phyloP scores from a whole-genome alignment of 2,329 filamentous ascomycete genomes.

The Ophiostoma fasciatum region DNA sequence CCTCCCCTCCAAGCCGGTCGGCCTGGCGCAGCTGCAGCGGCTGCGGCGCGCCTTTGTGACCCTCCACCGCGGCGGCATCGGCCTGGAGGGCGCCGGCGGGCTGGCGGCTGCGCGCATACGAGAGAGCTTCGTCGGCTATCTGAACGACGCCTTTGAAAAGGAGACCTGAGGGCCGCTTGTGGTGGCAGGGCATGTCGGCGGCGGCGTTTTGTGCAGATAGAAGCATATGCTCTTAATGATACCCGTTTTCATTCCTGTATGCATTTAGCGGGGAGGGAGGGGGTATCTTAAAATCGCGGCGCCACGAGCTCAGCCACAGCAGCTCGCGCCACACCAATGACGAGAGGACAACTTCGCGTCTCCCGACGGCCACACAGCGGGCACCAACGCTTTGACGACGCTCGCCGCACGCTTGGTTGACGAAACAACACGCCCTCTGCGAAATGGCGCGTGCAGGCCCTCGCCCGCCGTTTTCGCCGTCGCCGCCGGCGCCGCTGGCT shows the following conservation, averaged over 20 bases:
- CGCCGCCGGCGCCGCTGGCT: not conserved
- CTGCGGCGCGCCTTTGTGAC: conserved; percentile 63
- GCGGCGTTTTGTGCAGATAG: too few species aligned
- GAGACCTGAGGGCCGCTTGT: too few species aligned
- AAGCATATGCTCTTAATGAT: too few species aligned
- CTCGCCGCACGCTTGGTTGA: too few species aligned
- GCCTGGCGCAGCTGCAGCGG: conserved; percentile 62
- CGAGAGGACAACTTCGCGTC: conserved; percentile 2
- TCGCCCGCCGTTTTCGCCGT: conserved; percentile 2
- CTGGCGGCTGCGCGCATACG: conserved; percentile 39
- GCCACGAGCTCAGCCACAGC: not conserved
- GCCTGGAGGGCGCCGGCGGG: conserved; percentile 37
- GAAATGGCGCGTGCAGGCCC: conserved; percentile 6
- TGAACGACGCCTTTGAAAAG: conserved; percentile 50
- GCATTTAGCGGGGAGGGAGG: too few species aligned
- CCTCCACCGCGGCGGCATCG: conserved; percentile 58
- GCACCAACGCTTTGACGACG: too few species aligned
- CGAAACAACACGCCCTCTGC: not conserved
- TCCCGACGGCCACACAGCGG: not conserved
- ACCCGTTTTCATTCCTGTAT: too few species aligned
- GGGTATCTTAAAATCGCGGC: too few species aligned
- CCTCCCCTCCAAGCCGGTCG: conserved; percentile 50
- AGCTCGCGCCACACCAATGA: conserved; percentile 3
- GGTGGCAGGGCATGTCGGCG: too few species aligned
- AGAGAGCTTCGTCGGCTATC: conserved; percentile 50